phyloP scores from a whole-genome alignment of 768 basidiomycete genomes.

The Suillus fuscotomentosus region DNA sequence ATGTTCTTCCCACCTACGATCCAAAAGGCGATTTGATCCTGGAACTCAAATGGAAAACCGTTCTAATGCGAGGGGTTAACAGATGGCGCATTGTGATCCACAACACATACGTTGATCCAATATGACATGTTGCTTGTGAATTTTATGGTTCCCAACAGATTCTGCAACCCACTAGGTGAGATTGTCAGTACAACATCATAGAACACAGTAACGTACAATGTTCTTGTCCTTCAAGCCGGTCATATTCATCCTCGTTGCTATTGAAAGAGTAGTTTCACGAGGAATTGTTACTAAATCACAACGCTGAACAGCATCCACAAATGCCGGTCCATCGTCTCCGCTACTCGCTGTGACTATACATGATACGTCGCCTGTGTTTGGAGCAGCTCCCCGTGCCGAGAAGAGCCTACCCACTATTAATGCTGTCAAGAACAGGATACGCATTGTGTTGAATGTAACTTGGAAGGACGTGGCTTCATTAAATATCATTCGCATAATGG shows the following conservation, averaged over 20 bases:
- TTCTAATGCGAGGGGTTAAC: constrained; percentile 32
- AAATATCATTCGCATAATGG: neutral
- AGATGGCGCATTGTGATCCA: neutral
- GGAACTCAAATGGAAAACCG: constrained; percentile 52
- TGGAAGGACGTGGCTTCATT: neutral
- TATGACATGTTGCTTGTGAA: constrained; percentile 51
- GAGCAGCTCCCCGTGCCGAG: neutral
- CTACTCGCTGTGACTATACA: constrained; percentile 47
- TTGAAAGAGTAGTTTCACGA: constrained; percentile 45
- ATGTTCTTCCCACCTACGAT: constrained; percentile 50
- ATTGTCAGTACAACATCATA: neutral
- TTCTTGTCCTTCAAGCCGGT: constrained; percentile 49
- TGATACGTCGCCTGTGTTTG: neutral
- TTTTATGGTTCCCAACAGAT: constrained; percentile 48
- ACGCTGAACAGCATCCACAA: constrained; percentile 41
- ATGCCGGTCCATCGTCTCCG: constrained; percentile 50
- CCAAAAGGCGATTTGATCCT: constrained; percentile 56
- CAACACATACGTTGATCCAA: constrained; percentile 45
- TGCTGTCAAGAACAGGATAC: neutral
- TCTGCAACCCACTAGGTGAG: constrained; percentile 28
- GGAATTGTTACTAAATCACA: constrained; percentile 46
- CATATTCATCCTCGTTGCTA: constrained; percentile 52
- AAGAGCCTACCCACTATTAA: neutral
- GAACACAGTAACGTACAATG: constrained; percentile 36
- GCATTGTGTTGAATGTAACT: neutral